Conservation (phyloP, 2,329 filamentous ascomycete species). For the Pestalotiopsis sp. region DNA sequence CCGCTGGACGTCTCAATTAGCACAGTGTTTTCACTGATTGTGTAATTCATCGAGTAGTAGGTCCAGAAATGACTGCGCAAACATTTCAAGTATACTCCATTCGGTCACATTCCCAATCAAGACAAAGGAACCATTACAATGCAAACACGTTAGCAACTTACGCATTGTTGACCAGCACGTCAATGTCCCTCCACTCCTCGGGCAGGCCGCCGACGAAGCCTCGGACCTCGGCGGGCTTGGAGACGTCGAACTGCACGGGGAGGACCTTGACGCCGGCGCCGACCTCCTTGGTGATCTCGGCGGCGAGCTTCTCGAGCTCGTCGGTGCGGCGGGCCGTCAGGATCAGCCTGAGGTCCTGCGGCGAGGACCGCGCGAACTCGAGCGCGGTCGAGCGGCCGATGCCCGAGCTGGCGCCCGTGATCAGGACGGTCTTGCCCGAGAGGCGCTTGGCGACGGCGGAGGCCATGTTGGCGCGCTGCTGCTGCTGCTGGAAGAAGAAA, state of each 20-base stretch:
- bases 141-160: slow-evolving; percentile 45
- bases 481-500: slow-evolving; percentile 2
- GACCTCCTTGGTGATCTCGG: slow-evolving; percentile 75
- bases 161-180: slow-evolving; percentile 96
- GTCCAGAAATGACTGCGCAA: neutral
- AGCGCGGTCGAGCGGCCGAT: slow-evolving; percentile 85
- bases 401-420: slow-evolving; percentile 91
- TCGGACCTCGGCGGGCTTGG: slow-evolving; percentile 73
- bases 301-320: slow-evolving; percentile 73
- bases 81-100: neutral
- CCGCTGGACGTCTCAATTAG: slow-evolving; percentile 59
- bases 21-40: neutral
- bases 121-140: neutral
- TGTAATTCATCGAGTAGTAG: neutral
- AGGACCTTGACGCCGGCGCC: slow-evolving; percentile 80
- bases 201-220: slow-evolving; percentile 75
- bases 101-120: neutral
- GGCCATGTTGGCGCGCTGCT: slow-evolving; percentile 38
- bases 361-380: slow-evolving; percentile 88
- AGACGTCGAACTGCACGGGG: slow-evolving; percentile 85
- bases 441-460: slow-evolving; percentile 78
- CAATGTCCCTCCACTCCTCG: slow-evolving; percentile 79
- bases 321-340: slow-evolving; percentile 88
- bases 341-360: slow-evolving; percentile 78
- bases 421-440: slow-evolving; percentile 86